A percentile compares a stretch with the other conserved stretches of the same genome.
phyloP scores from a whole-genome alignment of 768 basidiomycete genomes.

The button mushroom (Agaricus bisporus) region DNA sequence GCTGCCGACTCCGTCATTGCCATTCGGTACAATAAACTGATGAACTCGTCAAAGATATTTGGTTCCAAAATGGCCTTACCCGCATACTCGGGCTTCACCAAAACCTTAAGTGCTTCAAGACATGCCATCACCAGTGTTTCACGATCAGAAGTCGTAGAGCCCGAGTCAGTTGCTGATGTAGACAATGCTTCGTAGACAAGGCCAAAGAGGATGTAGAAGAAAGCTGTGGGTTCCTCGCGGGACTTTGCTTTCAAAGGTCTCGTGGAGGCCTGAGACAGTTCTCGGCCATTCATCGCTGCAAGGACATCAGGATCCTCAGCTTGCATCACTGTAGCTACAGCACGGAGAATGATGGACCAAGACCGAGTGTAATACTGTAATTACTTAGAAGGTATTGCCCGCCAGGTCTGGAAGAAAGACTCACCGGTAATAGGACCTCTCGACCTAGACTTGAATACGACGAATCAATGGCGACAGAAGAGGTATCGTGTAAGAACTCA shows the following conservation, averaged over 20 bases:
- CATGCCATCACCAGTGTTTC: conserved; percentile 50
- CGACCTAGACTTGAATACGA: conserved; percentile 85
- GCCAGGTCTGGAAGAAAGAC: conserved; percentile 21
- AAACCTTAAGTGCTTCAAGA: conserved; percentile 69
- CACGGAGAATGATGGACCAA: conserved; percentile 80
- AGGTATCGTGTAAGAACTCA: conserved; percentile 72
- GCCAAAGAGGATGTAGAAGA: conserved; percentile 89
- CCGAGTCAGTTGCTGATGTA: conserved; percentile 55
- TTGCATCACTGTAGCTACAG: conserved; percentile 77
- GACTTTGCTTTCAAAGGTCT: conserved; percentile 24
- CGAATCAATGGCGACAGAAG: conserved; percentile 70
- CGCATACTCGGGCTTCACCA: conserved; percentile 76
- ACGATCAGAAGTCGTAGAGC: conserved; percentile 33
- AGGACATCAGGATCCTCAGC: conserved; percentile 58
- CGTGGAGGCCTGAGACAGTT: conserved; percentile 22
- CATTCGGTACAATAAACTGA: conserved; percentile 82
- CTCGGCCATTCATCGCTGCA: conserved; percentile 78
- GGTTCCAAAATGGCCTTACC: conserved; percentile 79
- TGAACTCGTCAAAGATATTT: conserved; percentile 84
- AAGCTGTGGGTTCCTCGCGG: conserved; percentile 58
- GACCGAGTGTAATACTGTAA: conserved; percentile 79
- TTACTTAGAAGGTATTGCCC: not conserved
- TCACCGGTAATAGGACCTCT: conserved; percentile 86
- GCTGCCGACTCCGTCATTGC: conserved; percentile 78
- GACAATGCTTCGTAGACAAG: conserved; percentile 88